These are phyloP conservation scores for Meira miltonrushii DNA, from an alignment of 1,284 basidiomycete genomes.

Conservation along the genomic window DNA sequence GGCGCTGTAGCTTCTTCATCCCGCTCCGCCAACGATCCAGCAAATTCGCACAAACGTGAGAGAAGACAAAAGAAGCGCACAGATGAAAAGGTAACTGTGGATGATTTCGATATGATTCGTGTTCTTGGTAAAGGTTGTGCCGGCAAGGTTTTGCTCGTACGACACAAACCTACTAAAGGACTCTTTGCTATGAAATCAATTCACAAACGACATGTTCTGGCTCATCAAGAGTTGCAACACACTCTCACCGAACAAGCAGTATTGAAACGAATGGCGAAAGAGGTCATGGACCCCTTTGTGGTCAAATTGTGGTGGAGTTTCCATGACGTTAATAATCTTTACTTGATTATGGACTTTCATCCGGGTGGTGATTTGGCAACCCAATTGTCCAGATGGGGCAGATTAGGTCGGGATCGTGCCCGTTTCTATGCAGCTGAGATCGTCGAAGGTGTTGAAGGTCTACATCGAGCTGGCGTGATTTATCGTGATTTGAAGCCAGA, in stretches of 20 bases:
- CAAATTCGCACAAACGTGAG: conserved; percentile 41
- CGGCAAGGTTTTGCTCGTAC: conserved; percentile 65
- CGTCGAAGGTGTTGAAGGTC: conserved; percentile 84
- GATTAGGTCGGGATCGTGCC: conserved; percentile 81
- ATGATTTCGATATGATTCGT: conserved; percentile 93
- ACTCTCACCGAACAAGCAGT: conserved; percentile 92
- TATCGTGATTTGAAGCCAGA: conserved; percentile 88
- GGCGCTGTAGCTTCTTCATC: conserved; percentile 13
- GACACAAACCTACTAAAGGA: conserved; percentile 58
- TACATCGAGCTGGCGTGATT: conserved; percentile 72
- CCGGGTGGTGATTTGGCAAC: conserved; percentile 94
- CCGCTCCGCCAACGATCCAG: conserved; percentile 13
- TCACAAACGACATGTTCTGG: conserved; percentile 85
- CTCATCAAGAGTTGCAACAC: conserved; percentile 89
- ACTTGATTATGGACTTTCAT: conserved; percentile 71
- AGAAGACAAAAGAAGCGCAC: conserved; percentile 25
- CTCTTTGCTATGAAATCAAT: conserved; percentile 92
- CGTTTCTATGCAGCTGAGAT: conserved; percentile 95
- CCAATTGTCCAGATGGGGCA: conserved; percentile 87
- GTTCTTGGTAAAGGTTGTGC: conserved; percentile 94
- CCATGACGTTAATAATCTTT: conserved; percentile 33
- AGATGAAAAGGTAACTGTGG: conserved; percentile 56
- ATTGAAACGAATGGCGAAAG: conserved; percentile 70
- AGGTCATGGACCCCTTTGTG: conserved; percentile 73
- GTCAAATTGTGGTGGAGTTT: conserved; percentile 93